These are phyloP conservation scores for Xylaria bambusicola DNA, from an alignment of 495 filamentous ascomycete genomes.

Conservation along the genomic window DNA sequence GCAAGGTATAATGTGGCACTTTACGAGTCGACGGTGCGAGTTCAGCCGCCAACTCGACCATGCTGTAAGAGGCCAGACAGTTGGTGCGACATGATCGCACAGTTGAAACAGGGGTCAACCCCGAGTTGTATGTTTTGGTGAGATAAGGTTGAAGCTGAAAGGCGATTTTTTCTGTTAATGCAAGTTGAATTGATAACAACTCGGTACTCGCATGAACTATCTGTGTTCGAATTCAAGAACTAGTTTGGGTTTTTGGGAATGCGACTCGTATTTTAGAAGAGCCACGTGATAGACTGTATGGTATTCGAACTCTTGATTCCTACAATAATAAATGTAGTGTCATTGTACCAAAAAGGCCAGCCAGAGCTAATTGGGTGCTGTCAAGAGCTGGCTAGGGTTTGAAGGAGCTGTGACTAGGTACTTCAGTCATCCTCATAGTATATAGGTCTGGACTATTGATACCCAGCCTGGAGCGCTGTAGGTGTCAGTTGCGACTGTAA, in stretches of 20 bases:
- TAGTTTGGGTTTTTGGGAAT: too few species aligned
- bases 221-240: too few species aligned
- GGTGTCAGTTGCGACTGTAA: too few species aligned
- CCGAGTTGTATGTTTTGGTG: neutral
- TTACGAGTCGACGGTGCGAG: neutral
- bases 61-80: neutral
- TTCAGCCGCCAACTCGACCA: neutral
- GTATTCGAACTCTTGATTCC: too few species aligned
- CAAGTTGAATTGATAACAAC: too few species aligned
- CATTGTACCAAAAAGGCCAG: neutral
- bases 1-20: neutral
- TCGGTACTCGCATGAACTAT: too few species aligned
- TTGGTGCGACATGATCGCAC: neutral
- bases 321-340: neutral
- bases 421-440: neutral
- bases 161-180: too few species aligned
- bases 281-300: too few species aligned
- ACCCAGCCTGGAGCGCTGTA: too few species aligned
- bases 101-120: neutral
- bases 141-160: neutral
- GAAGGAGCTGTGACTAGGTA: neutral
- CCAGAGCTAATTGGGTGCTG: neutral
- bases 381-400: neutral
- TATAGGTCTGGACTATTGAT: too few species aligned
- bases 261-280: too few species aligned